Percentiles rank a stretch among this genome's conserved stretches.
Conservation (phyloP, 495 filamentous ascomycete genomes). For the Trichoderma asperelloides region DNA sequence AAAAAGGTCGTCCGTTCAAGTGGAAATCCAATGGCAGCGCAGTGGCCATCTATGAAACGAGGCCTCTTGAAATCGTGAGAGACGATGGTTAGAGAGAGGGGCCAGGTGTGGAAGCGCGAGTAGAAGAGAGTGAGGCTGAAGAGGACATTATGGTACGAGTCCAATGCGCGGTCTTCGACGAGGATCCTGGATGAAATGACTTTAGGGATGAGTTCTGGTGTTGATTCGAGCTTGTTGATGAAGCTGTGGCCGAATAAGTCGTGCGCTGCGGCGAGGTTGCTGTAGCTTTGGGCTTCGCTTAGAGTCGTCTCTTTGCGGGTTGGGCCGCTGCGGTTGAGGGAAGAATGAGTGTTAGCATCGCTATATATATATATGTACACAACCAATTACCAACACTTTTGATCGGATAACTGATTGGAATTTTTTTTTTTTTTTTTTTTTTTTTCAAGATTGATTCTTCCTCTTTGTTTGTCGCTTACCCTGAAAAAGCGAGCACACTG, state of each 20-base stretch:
- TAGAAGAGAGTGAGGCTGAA: conserved; percentile 59
- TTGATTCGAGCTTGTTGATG: not conserved
- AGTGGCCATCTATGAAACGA: conserved; percentile 61
- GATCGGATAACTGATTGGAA: not conserved
- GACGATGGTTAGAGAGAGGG: conserved; percentile 53
- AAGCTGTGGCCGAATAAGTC: conserved; percentile 25
- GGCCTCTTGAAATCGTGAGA: conserved; percentile 66
- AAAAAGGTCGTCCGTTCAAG: conserved; percentile 39
- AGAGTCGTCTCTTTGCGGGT: conserved; percentile 48
- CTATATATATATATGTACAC: too few species aligned
- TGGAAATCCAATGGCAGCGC: conserved; percentile 52
- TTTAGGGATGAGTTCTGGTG: conserved; percentile 11
- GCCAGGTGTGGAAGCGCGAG: conserved; percentile 35
- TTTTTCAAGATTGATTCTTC: too few species aligned
- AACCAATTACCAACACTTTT: not conserved
- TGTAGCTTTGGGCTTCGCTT: conserved; percentile 62
- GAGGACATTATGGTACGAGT: conserved; percentile 71
- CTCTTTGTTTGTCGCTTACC: too few species aligned
- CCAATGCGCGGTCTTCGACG: conserved; percentile 59
- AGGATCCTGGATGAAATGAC: conserved; percentile 26
- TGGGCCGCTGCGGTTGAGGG: conserved; percentile 39
- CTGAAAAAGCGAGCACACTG: conserved; percentile 56
- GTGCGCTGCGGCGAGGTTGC: conserved; percentile 38
- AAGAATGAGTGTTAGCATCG: not conserved
- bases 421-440: not conserved